Conservation (phyloP, 345 rosid species). For the Eucalyptus pauciflora region DNA sequence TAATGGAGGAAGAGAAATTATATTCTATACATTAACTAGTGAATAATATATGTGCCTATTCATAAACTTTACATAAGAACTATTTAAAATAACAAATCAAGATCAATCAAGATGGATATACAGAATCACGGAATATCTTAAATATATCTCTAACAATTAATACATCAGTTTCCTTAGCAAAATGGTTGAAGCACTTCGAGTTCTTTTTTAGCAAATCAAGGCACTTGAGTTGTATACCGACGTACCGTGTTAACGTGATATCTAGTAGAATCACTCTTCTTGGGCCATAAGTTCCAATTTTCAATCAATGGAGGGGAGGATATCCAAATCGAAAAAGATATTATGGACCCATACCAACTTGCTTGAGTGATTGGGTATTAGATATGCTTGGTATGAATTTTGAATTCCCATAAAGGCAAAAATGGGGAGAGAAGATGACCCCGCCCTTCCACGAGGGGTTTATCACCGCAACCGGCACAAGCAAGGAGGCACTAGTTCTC, state of each 20-base stretch:
- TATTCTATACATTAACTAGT: too few species aligned
- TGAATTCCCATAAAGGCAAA: background rate
- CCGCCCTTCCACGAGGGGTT: background rate
- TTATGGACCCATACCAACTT: background rate
- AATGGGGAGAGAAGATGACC: background rate
- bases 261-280: background rate
- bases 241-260: background rate
- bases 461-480: background rate
- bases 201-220: background rate
- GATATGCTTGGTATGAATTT: background rate
- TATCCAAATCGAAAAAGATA: background rate
- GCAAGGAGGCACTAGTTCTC: background rate
- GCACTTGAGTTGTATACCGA: background rate
- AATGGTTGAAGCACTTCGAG: background rate
- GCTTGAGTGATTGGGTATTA: background rate
- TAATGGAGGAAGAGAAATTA: too few species aligned
- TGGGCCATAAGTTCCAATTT: background rate
- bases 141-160: background rate
- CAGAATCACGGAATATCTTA: rapidly evolving
- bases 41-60: too few species aligned
- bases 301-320: too few species aligned
- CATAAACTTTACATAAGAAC: too few species aligned
- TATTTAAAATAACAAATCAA: too few species aligned
- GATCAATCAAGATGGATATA: too few species aligned
- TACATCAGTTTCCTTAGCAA: background rate